Evolutionary conservation across 2,329 filamentous ascomycete genomes (phyloP).

Genomic region (Cercospora citrullina): DNA sequence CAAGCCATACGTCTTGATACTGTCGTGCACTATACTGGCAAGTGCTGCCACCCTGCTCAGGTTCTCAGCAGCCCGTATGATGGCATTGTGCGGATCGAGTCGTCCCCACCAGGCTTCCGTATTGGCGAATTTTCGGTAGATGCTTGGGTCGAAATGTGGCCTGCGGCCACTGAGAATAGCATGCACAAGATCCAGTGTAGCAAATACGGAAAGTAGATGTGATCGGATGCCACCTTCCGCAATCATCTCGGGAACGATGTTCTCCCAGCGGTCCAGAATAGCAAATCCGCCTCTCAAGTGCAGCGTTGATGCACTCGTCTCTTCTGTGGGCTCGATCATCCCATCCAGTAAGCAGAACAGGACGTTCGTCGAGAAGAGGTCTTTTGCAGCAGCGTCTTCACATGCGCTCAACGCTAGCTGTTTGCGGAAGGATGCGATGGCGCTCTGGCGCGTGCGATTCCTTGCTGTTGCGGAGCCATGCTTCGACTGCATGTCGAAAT

Average conservation of each 20-base stretch:
- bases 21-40: constrained; percentile 10
- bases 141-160: constrained; percentile 19
- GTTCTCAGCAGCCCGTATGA: constrained; percentile 4
- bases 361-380: constrained; percentile 21
- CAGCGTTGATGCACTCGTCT: constrained; percentile 19
- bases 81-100: constrained; percentile 7
- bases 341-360: constrained; percentile 23
- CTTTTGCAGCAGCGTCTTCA: constrained; percentile 11
- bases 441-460: constrained; percentile 17
- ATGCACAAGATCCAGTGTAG: constrained; percentile 21
- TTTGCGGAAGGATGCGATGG: constrained; percentile 21
- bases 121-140: constrained; percentile 17
- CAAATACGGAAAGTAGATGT: constrained; percentile 22
- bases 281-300: constrained; percentile 25
- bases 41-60: constrained; percentile 17
- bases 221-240: constrained; percentile 15
- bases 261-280: constrained; percentile 24
- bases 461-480: constrained; percentile 14
- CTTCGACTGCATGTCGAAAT: constrained; percentile 20
- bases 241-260: constrained; percentile 17
- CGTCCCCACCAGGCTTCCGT: constrained; percentile 23
- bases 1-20: background rate
- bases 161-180: constrained; percentile 19
- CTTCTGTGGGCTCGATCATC: constrained; percentile 22
- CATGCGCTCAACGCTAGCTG: constrained; percentile 11